Evolutionary conservation across 2,329 filamentous ascomycete genomes (phyloP), one percentile per base, ranked within the genome.

Genomic region (Chaetomium olivaceum): DNA sequence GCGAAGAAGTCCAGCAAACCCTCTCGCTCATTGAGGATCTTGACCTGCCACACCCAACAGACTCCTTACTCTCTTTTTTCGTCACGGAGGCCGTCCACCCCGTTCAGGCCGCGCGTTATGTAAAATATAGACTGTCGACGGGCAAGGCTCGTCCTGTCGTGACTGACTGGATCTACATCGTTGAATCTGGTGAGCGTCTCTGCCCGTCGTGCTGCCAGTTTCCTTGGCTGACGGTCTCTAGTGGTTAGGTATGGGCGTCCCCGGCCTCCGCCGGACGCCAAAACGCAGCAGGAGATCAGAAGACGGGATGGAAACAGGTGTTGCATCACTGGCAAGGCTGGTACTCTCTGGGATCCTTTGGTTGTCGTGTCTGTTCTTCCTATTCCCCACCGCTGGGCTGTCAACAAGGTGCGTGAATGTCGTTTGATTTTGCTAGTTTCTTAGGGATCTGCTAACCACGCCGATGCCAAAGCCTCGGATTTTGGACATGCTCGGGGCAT

Each of bases 101-200:
- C 14, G 14, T 36, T 1, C 1, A 58, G 16, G 66, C 66, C 25
- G 62, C 66, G 25, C 58, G 54, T 23, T 64, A 64, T 54, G 48
- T 56, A 1, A 56, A 46, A 11, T 6, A 29, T 1, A 63, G 50
- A 29, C 23, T 66, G 33, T 46, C 23, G 19, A n/a, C 50, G 7
- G 58, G 55, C 11, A 61, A 66, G 2, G 65, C 50, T 54, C 50
- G 29, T 8, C 58, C 54, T 6, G 48, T 67, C 29, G 58, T 62
- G 36, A 66, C 65, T 19, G 69, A 73, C 63, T 76, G 74, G 74
- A 68, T 60, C 19, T 73, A 71, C 31, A 72, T 76, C 31, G 59
- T 74, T 23, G 71, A 73, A 60, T 71, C 71, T 1, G 57, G 73
- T 74, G 64, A 66, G 66, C 62, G 9, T 27, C 16, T 19, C 23